phyloP scores from a whole-genome alignment of 2,329 filamentous ascomycete genomes.

The Didymella keratinophila region DNA sequence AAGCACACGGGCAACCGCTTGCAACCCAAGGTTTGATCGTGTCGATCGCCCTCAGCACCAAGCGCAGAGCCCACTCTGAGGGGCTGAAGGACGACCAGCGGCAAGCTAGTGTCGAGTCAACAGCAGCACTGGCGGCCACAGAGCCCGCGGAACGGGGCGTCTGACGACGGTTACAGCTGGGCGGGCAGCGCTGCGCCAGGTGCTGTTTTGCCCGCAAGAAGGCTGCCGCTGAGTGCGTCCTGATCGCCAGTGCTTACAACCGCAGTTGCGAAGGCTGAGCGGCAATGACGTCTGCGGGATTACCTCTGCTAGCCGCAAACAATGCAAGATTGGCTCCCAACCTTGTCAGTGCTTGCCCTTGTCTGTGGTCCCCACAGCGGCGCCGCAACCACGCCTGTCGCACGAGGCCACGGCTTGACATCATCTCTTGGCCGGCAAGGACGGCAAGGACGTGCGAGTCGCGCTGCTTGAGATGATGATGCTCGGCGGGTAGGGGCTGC shows the following conservation, averaged over 20 bases:
- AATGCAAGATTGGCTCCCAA: constrained; percentile 10
- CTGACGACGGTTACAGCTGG: constrained; percentile 11
- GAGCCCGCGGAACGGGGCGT: constrained; percentile 14
- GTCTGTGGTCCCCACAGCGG: constrained; percentile 8
- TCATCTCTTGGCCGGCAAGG: constrained; percentile 12
- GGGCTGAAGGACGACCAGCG: constrained; percentile 15
- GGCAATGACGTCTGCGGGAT: constrained; percentile 17
- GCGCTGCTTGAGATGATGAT: constrained; percentile 8
- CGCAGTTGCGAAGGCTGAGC: constrained; percentile 16
- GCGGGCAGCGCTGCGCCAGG: constrained; percentile 1
- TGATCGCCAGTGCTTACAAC: constrained; percentile 16
- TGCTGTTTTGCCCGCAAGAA: constrained; percentile 5
- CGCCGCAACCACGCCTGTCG: constrained; percentile 19
- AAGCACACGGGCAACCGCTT: constrained; percentile 1
- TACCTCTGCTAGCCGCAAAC: constrained; percentile 6
- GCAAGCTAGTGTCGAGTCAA: constrained; percentile 17
- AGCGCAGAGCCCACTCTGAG: constrained; percentile 18
- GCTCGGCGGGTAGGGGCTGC: neutral
- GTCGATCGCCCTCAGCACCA: constrained; percentile 20
- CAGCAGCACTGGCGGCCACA: constrained; percentile 7
- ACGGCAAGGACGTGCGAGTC: neutral
- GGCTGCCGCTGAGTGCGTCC: constrained; percentile 6
- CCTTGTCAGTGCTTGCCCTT: neutral
- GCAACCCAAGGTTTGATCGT: constrained; percentile 13
- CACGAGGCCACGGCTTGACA: constrained; percentile 17